Base-by-base conservation (phyloP, 2,329 filamentous ascomycete genomes). In the Davidsoniella virescens region DNA sequence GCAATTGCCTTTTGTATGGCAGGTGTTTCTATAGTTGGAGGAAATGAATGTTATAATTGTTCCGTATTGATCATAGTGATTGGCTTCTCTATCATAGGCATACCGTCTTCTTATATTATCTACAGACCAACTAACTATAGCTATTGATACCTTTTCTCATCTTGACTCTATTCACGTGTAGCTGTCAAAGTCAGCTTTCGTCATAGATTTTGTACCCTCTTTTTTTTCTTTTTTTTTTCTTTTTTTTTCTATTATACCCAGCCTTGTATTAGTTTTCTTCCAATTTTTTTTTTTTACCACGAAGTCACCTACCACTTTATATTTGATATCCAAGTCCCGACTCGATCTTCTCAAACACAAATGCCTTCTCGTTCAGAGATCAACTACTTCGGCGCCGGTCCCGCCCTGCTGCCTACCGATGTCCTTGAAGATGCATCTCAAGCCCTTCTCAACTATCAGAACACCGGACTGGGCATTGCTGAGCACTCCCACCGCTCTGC, bases 401-500 rank as follows among this genome's bases (percentile, higher is more conserved):
- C 90, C 45, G 87, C 90, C n/a, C 71, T 78, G 29, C 73, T 96
- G 16, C 88, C 88, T 20, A 93, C 85, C 10, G 67, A 76, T 3
- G 84, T 95, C 18, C 76, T 95, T 46, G 78, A 92, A 64, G 72
- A 71, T 42, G 87, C 86, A 47, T 79, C 87, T 1, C 64, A 78
- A 61, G 84, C 84, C 1, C 78, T 96, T 4, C 65, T 94, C 56
- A 84, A 95, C 70, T 94, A 79, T 70, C 71, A 90, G 44, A 71
- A 76, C 62, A 85, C 79, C 38, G 90, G 90, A 52, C 73, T 95
- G 50, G 87, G 87, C 48, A 75, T 95, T 41, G 86, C 84, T 55
- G 90, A 96, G 66, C 86, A 93, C 63, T 90, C 84, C 8, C 90
- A 96, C 64, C 84, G 90, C 56, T 93, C 85, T 12, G 71, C 76